Evolutionary conservation across 768 basidiomycete genomes (phyloP).

Genomic region (Porphyrellus cyaneotinctus): DNA sequence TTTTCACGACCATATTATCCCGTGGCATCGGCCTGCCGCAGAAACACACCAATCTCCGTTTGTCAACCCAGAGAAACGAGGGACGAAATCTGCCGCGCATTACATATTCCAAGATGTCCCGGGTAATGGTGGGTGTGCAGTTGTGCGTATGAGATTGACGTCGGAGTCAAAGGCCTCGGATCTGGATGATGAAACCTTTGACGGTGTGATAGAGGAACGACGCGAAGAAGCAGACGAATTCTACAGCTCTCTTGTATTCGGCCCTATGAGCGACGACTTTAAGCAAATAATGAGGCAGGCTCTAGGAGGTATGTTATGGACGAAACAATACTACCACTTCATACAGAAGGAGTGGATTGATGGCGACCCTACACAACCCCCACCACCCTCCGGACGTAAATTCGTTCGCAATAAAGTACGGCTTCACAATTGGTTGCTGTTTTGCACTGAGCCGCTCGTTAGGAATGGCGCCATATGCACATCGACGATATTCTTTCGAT

Average conservation of each 20-base stretch:
- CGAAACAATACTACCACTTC: conserved; percentile 96
- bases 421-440: conserved; percentile 1
- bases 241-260: conserved; percentile 74
- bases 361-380: conserved; percentile 92
- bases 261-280: conserved; percentile 87
- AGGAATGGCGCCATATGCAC: conserved; percentile 97
- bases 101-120: conserved; percentile 87
- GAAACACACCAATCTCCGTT: conserved; percentile 36
- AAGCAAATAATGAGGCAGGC: conserved; percentile 97
- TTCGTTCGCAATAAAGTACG: conserved; percentile 75
- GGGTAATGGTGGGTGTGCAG: conserved; percentile 87
- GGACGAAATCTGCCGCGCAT: conserved; percentile 93
- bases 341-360: conserved; percentile 95
- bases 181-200: conserved; percentile 89
- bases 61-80: conserved; percentile 80
- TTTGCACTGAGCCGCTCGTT: conserved; percentile 1
- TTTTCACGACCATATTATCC: conserved; percentile 97
- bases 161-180: conserved; percentile 72
- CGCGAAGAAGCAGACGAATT: conserved; percentile 96
- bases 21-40: conserved; percentile 63
- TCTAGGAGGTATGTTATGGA: conserved; percentile 96
- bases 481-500: conserved; percentile 95
- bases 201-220: conserved; percentile 84
- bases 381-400: conserved; percentile 89
- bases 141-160: conserved; percentile 91